Base-by-base conservation (phyloP, 2,329 filamentous ascomycete genomes). In the Westerdykella sp. region DNA sequence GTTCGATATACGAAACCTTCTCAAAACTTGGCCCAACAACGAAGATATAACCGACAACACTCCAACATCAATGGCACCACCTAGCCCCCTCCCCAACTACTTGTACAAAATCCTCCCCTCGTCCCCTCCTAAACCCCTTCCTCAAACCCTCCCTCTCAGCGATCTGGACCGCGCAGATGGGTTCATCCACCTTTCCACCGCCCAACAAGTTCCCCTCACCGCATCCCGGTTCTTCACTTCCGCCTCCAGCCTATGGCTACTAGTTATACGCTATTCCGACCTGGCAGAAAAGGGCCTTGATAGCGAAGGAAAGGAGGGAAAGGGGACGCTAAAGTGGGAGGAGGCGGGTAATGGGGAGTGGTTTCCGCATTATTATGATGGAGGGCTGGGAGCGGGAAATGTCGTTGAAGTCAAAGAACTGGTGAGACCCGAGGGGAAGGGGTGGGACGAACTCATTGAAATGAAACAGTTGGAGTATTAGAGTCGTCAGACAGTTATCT, bases 41-140 rank as follows among this genome's bases (percentile, higher is more conserved):
- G 4, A 21, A 21, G 18, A 21, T 21, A 28, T 12, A 9, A 28
- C 25, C 4, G 9, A 3, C 25, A 4, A 4, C 25, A 10, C 25
- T 12, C 7, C 25, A 28, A 28, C 25, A 4, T 5, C 25, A 28
- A 66, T 66, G 63, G 45, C 60, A 6, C 54, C 60, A 6, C 64
- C 64, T 2, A 53, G 47, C 15, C 61, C 62, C 32, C 59, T 58
- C 11, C 64, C 64, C 30, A 60, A 45, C 18, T 59, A 59, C 43
- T 56, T 83, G 49, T 83, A 82, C 72, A 83, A 83, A 55, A 83
- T 83, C 56, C 63, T 79, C 31, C 73, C 77, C 22, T 49, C 55
- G 37, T 16, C 73, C 18, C 78, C 79, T 23, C 73, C 73, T 6
- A 65, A 70, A 16, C 76, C 77, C 2, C 67, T 82, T 30, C 79